Conservation (phyloP, 2,329 filamentous ascomycete species). For the Cercospora janseana region DNA sequence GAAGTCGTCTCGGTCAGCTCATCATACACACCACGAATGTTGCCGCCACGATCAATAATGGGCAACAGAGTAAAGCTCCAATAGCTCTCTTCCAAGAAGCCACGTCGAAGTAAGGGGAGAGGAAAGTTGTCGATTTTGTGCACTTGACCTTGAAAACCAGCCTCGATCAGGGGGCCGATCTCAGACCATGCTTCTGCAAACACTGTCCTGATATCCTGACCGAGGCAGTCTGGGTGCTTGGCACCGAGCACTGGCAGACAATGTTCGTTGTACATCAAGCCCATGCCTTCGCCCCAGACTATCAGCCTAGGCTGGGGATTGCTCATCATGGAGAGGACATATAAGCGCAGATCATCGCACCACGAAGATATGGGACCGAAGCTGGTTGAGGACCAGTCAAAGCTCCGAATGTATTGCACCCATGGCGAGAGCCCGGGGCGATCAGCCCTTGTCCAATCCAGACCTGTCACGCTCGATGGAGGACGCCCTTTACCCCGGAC, state of each 20-base stretch:
- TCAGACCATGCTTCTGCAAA: conserved; percentile 29
- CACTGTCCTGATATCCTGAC: conserved; percentile 19
- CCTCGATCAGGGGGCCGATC: conserved; percentile 25
- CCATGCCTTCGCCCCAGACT: conserved; percentile 38
- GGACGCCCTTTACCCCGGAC: background rate
- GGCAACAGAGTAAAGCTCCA: conserved; percentile 34
- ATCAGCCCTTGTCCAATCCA: conserved; percentile 34
- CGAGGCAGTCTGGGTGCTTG: conserved; percentile 30
- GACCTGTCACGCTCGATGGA: background rate
- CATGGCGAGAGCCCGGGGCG: conserved; percentile 28
- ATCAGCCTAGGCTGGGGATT: conserved; percentile 35
- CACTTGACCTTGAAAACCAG: conserved; percentile 27
- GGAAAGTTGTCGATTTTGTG: conserved; percentile 24
- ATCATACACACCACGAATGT: conserved; percentile 25
- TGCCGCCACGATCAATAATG: conserved; percentile 27
- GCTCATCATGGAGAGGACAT: conserved; percentile 31
- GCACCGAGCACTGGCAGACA: conserved; percentile 29
- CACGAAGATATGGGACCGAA: conserved; percentile 34
- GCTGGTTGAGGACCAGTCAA: conserved; percentile 33
- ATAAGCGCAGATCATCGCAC: conserved; percentile 28
- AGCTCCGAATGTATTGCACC: conserved; percentile 29
- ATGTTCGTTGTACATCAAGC: conserved; percentile 35
- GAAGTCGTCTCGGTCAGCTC: conserved; percentile 33
- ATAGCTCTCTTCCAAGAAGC: conserved; percentile 34
- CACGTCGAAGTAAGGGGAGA: conserved; percentile 30